Evolutionary conservation across 257 asterid species (phyloP), one percentile per base, ranked within the genome.

Genomic region (Nicotiana tomentosiformis): DNA sequence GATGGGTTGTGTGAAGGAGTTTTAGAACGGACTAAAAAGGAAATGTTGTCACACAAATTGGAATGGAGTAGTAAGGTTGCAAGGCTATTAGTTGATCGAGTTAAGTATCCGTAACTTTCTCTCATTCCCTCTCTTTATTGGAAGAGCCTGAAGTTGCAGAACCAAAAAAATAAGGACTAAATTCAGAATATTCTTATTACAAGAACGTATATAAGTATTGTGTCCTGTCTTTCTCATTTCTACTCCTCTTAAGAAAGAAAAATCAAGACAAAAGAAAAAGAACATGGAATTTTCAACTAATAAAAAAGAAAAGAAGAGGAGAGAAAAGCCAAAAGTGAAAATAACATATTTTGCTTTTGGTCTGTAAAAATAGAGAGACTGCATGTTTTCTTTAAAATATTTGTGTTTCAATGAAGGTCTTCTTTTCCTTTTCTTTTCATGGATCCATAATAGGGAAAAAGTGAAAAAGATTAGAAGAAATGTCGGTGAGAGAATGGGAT

Each of bases 261-360:
- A 61, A 23, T 32, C 53, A n/a, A 58, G 18, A 78, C 10, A 30
- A 77, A 82, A 66, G 77, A 60, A 20, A n/a, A 77, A 57, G 15
- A 78, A 32, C 30, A n/a, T 56, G 77, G 10, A 83, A 81, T 33
- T 68, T 58, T 78, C 61, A 80, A 60, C 39, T 66, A 29, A 64
- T 81, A 81, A 84, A 77, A 84, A 84, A 70, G 37, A 20, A 83
- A 84, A 78, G 69, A 86, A 60, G 68, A 76, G 43, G 85, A 88
- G 83, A 88, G 67, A 33, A 78, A 82, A 81, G 49, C 68, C 78
- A 85, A 87, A 87, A 87, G 81, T 57, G 83, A 87, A 84, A 84
- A 84, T 16, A 57, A 76, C 11, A 61, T 84, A 84, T 88, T 88
- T 82, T 60, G 82, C 90, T 88, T 90, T 88, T 68, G 85, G 69